Evolutionary conservation across 371 early-diverging fungal genomes (phyloP), one percentile per base, ranked within the genome.

Genomic region (Mortierella sp.): DNA sequence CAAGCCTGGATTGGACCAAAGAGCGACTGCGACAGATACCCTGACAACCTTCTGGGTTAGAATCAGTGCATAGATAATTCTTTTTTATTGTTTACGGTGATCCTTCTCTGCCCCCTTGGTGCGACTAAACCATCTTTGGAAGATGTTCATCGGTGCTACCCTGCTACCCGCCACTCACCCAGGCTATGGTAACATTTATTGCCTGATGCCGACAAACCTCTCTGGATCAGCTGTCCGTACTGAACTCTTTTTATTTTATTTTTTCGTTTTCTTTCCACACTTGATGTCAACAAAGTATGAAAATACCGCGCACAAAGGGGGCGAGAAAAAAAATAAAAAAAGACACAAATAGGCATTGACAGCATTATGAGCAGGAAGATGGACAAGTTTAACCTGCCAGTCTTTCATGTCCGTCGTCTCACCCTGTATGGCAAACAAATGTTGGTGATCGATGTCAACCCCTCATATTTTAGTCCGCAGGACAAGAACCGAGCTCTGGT

Each of bases 391-490:
- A 14, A 40, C 43, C 14, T 1, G 43, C 14, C 5, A 14, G 49
- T 16, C 16, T 6, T 20, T 49, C 2, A 20, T 20, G 49, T 49
- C 20, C 49, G 16, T 20, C 49, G n/a, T 20, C 11, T 47, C 3
- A 2, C 49, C 16, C 16, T 20, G 49, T 20, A 49, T 49, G 43
- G 43, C 1, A 40, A 40, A 11, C 43, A 11, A 40, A 14, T 40
- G 43, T 9, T 40, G 9, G 43, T 1, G 43, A 40, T 49, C 6
- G 16, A 16, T 49, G 16, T 20, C 49, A 49, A 2, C n/a, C 49
- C 49, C 12, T 32, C 61, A 60, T 68, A 68, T 43, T 68, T 68
- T 68, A 49, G 68, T 68, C 68, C 68, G 68, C 68, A 66, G 28
- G 61, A 60, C 12, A 60, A 35, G 43, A 49, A 4, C 58, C 57